A percentile compares a stretch with the other conserved stretches of the same genome.
These are phyloP conservation scores for Blastocystis sp. DNA, from an alignment of 352 stramenopile genomes.

Conservation along the genomic window DNA sequence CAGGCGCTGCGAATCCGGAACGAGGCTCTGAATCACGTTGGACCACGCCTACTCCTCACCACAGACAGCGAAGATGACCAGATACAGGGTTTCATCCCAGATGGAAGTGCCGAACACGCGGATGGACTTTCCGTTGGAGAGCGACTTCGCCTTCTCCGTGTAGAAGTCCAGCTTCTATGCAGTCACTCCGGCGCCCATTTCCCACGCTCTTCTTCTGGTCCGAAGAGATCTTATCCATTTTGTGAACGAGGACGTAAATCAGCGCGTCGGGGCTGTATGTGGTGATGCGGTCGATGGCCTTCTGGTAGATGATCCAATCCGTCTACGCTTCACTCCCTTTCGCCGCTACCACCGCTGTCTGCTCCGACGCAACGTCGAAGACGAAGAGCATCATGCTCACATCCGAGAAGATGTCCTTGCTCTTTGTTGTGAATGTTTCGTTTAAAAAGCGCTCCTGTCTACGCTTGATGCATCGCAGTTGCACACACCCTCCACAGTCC, in stretches of 20 bases:
- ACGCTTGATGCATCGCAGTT: slow-evolving; percentile 73
- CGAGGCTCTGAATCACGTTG: slow-evolving; percentile 97
- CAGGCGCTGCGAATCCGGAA: slow-evolving; percentile 94
- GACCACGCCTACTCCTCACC: slow-evolving; percentile 83
- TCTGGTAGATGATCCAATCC: slow-evolving; percentile 52
- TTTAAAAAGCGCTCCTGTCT: slow-evolving; percentile 96
- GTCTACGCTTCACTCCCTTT: slow-evolving; percentile 76
- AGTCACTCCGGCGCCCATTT: slow-evolving; percentile 1
- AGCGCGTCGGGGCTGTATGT: slow-evolving; percentile 95
- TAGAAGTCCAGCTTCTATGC: slow-evolving; percentile 55
- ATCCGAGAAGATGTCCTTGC: slow-evolving; percentile 97
- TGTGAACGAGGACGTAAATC: slow-evolving; percentile 98
- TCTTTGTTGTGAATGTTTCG: slow-evolving; percentile 97
- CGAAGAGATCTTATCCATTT: slow-evolving; percentile 88
- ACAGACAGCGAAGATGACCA: slow-evolving; percentile 62
- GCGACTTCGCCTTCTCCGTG: slow-evolving; percentile 37
- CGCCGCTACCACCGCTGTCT: slow-evolving; percentile 73
- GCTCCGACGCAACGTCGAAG: slow-evolving; percentile 89
- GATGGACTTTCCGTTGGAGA: slow-evolving; percentile 59
- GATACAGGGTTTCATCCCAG: slow-evolving; percentile 99
- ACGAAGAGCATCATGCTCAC: slow-evolving; percentile 98
- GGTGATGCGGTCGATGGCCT: slow-evolving; percentile 89
- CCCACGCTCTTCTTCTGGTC: slow-evolving; percentile 60
- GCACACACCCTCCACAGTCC: slow-evolving; percentile 87
- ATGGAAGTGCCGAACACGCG: slow-evolving; percentile 91